Evolutionary conservation across 2,329 filamentous ascomycete species (phyloP).

Genomic region (Claviceps sp.): DNA sequence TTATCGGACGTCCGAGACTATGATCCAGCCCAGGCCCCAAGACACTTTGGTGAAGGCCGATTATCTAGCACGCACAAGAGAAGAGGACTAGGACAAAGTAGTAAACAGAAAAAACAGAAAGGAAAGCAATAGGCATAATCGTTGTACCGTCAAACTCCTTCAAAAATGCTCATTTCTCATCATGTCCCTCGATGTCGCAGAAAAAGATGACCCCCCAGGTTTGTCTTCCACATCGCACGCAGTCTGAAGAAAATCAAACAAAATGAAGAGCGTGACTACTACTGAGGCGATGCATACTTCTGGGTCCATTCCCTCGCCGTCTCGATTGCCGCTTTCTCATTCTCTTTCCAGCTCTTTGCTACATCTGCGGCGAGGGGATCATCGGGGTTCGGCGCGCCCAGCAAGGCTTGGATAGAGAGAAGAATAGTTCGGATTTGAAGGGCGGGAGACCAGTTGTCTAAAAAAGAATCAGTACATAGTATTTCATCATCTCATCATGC

Average conservation of each 20-base stretch:
- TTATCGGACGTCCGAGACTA: slow-evolving; percentile 2
- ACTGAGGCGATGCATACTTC: slow-evolving; percentile 53
- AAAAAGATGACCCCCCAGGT: slow-evolving; percentile 2
- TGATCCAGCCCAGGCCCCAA: slow-evolving; percentile 3
- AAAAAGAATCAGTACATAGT: slow-evolving; percentile 7
- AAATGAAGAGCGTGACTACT: slow-evolving; percentile 1
- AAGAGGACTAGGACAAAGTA: not conserved
- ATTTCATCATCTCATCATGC: not conserved
- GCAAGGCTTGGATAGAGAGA: slow-evolving; percentile 92
- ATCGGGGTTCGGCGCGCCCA: slow-evolving; percentile 93
- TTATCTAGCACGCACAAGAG: not conserved
- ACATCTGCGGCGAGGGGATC: slow-evolving; percentile 98
- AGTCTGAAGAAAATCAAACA: not conserved
- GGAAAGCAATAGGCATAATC: not conserved
- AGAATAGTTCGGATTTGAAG: slow-evolving; percentile 96
- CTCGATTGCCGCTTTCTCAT: slow-evolving; percentile 81
- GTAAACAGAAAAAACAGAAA: not conserved
- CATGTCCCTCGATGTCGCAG: slow-evolving; percentile 4
- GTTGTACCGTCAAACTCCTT: slow-evolving; percentile 10
- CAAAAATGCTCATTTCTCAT: slow-evolving; percentile 11
- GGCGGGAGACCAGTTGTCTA: slow-evolving; percentile 97
- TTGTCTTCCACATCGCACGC: slow-evolving; percentile 1
- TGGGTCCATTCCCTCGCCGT: slow-evolving; percentile 88
- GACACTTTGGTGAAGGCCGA: not conserved
- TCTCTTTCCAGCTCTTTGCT: slow-evolving; percentile 94